Evolutionary conservation across 2,329 filamentous ascomycete species (phyloP).

Genomic region (Magnaporthales sp.): DNA sequence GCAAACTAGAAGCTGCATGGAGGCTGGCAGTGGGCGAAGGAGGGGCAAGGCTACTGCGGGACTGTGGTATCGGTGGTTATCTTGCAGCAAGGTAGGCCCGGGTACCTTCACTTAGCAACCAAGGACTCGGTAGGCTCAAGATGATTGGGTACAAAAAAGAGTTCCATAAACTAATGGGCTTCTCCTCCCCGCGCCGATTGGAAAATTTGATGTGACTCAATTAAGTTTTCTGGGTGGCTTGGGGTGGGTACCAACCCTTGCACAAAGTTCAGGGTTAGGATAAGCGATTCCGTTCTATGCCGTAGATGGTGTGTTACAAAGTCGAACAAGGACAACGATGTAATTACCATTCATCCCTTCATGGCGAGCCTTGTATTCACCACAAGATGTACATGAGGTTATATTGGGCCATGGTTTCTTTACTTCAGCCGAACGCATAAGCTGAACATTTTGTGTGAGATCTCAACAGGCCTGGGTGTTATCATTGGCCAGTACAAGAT

Average conservation of each 20-base stretch:
- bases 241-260: too few species aligned
- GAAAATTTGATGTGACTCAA: constrained; percentile 1
- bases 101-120: background rate
- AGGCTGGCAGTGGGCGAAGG: background rate
- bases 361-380: too few species aligned
- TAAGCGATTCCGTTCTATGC: too few species aligned
- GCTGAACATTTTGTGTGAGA: too few species aligned
- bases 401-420: too few species aligned
- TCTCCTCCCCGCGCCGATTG: background rate
- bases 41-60: constrained; percentile 3
- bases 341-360: too few species aligned
- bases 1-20: constrained; percentile 5
- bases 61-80: background rate
- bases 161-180: background rate
- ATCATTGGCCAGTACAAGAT: background rate
- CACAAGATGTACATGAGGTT: too few species aligned
- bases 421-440: too few species aligned
- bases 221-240: background rate
- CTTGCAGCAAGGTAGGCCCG: constrained; percentile 2
- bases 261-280: background rate
- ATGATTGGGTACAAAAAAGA: background rate
- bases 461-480: background rate
- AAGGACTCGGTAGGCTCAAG: background rate
- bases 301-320: too few species aligned
- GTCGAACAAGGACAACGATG: too few species aligned